These are phyloP conservation scores for Euphorbia peplus DNA, from an alignment of 345 rosid species.

Conservation along the genomic window DNA sequence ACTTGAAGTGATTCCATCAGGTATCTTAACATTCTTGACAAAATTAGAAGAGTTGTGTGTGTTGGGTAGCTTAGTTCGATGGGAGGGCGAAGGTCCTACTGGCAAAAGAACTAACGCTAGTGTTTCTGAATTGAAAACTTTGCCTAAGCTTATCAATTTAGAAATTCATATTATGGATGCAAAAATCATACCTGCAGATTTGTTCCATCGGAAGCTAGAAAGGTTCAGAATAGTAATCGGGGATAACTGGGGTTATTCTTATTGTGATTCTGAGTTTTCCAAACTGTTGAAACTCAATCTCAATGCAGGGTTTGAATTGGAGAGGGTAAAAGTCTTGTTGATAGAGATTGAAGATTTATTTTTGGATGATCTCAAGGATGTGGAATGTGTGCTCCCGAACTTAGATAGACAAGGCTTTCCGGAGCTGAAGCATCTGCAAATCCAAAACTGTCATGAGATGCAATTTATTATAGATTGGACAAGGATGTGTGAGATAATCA, in stretches of 20 bases:
- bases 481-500: not conserved
- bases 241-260: constrained; percentile 1
- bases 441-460: constrained; percentile 2
- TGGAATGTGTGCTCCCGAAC: not conserved
- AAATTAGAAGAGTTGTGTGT: constrained; percentile 25
- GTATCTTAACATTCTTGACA: constrained; percentile 11
- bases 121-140: constrained; percentile 16
- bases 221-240: constrained; percentile 21
- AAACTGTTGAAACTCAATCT: constrained; percentile 11
- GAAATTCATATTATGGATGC: constrained; percentile 7
- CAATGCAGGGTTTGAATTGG: not conserved
- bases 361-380: constrained; percentile 5
- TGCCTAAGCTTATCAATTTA: constrained; percentile 10
- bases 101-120: constrained; percentile 10
- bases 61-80: constrained; percentile 1
- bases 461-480: not conserved
- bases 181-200: constrained; percentile 2
- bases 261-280: not conserved
- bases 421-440: not conserved
- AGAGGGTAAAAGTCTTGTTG: not conserved
- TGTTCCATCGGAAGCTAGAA: not conserved
- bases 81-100: constrained; percentile 14
- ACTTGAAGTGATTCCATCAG: constrained; percentile 21
- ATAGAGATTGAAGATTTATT: constrained; percentile 8
- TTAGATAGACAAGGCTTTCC: constrained; percentile 2